Evolutionary conservation across 805 yeast genomes (phyloP), one percentile per base, ranked within the genome.

Genomic region (Teunomyces barrocoloradensis): DNA sequence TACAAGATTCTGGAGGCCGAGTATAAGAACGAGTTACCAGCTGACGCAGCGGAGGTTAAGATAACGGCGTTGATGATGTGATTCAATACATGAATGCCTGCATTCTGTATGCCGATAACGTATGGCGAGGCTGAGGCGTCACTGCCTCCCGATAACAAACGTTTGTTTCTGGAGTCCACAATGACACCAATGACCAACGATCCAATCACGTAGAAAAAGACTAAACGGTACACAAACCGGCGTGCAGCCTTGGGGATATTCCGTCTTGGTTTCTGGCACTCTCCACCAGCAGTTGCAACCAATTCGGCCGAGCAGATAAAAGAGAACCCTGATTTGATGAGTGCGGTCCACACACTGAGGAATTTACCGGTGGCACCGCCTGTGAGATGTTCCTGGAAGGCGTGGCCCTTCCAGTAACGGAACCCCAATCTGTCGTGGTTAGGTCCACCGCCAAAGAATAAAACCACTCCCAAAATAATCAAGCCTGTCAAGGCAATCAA

Each of bases 21-120:
- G 59, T 80, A 87, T 30, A 87, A 79, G 61, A 82, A 85, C 0
- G 76, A 68, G 53, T 74, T 73, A 52, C 78, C 80, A 43, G 68
- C 72, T 5, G 74, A 69, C 17, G 73, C 68, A 10, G 85, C 86
- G 39, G 86, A 81, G 4, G 88, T 74, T 46, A 89, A 73, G 46
- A 89, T 75, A 27, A 88, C 79, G 1, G 81, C 95, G 65, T 90
- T 90, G 48, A 90, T 89, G 50, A 89, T 75, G 58, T 84, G 80
- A 28, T 95, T 95, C 42, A 89, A 71, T 0, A 78, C 84, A 29
- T 71, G 78, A 45, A 89, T 85, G 1, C 80, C 77, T 58, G 88
- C 68, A 46, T 74, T 75, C 65, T 75, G 77, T 89, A 89, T 89
- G 2, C 92, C 92, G 56, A 89, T 80, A 44, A 87, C 94, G 58